A percentile compares a stretch with the other conserved stretches of the same genome.
Evolutionary conservation across 768 basidiomycete species (phyloP).

Genomic region (Saitozyma podzolica): DNA sequence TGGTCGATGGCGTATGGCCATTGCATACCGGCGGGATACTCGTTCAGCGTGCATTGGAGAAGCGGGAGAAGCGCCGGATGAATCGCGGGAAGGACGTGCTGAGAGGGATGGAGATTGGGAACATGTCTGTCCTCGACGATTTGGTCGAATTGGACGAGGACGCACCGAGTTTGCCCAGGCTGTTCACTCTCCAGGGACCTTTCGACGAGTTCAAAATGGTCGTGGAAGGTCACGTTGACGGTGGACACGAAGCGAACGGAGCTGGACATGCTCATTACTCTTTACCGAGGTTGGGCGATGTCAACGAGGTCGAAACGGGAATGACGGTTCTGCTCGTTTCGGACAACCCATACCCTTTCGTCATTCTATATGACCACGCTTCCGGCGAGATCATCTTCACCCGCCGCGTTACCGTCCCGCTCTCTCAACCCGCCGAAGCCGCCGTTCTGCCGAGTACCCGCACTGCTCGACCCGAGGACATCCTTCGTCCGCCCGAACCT

Average conservation of each 20-base stretch:
- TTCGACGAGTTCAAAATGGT: slow-evolving; percentile 41
- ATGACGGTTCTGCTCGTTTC: slow-evolving; percentile 15
- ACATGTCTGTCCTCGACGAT: slow-evolving; percentile 38
- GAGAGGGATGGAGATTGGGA: slow-evolving; percentile 20
- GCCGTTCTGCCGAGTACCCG: not conserved
- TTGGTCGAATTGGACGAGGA: slow-evolving; percentile 38
- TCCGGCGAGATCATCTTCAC: slow-evolving; percentile 39
- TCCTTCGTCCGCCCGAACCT: slow-evolving; percentile 12
- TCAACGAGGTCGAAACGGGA: slow-evolving; percentile 8
- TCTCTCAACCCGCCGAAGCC: slow-evolving; percentile 11
- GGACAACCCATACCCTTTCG: slow-evolving; percentile 25
- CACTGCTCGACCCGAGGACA: slow-evolving; percentile 29
- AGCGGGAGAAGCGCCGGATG: slow-evolving; percentile 21
- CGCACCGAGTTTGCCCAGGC: slow-evolving; percentile 22
- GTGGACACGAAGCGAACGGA: slow-evolving; percentile 3
- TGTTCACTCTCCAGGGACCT: slow-evolving; percentile 38
- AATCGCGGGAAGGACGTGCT: slow-evolving; percentile 12
- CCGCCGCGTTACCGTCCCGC: slow-evolving; percentile 20
- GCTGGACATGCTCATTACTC: too few relatives aligned
- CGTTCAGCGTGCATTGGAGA: slow-evolving; percentile 42
- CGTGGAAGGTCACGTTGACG: slow-evolving; percentile 20
- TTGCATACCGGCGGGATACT: slow-evolving; percentile 34
- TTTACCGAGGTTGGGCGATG: not conserved
- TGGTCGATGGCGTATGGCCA: slow-evolving; percentile 40
- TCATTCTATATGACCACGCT: slow-evolving; percentile 24